Evolutionary conservation across 192 early-diverging fungal species (phyloP), one percentile per base, ranked within the genome.

Genomic region (Mycoemilia scoparia): DNA sequence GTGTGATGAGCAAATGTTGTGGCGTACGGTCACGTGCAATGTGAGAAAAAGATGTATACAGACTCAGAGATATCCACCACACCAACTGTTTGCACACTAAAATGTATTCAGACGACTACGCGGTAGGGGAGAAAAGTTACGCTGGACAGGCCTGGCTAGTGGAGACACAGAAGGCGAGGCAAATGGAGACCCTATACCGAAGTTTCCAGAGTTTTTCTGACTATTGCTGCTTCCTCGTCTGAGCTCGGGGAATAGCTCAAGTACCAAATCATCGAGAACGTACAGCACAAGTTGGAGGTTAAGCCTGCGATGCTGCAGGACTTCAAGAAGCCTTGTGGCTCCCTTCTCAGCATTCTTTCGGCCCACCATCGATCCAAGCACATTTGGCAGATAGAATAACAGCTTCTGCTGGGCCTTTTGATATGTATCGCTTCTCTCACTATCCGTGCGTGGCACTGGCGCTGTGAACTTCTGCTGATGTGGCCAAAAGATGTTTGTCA

Each of bases 251-350:
- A 87, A 89, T 17, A 86, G 18, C 1, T 61, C 60, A 3, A 28
- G 46, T 8, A 84, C 36, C 24, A 84, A 32, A 32, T 80, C 82
- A 48, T 95, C 89, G 8, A 89, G 51, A 1, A 80, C 31, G 4
- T 46, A 61, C 42, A 88, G 79, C 4, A 71, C 59, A n/a, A 95
- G 56, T 21, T 79, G 76, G 28, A 81, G 75, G 36, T 89, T 91
- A 3, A 86, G 49, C n/a, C 65, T 14, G 4, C 62, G 60, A 23
- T 79, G 70, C 55, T 95, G 89, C 34, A 88, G 64, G 1, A 77
- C 54, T 18, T 61, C 68, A 38, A 77, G 68, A 3, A 84, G 47
- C 10, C 76, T 51, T 10, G 59, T 23, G 0, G 87, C 84, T 9
- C 89, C 89, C 24, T 67, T 50, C 3, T 66, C 49, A 0, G 85